These are phyloP conservation scores for Lichina pygmaea DNA, from an alignment of 495 filamentous ascomycete genomes.

Conservation along the genomic window DNA sequence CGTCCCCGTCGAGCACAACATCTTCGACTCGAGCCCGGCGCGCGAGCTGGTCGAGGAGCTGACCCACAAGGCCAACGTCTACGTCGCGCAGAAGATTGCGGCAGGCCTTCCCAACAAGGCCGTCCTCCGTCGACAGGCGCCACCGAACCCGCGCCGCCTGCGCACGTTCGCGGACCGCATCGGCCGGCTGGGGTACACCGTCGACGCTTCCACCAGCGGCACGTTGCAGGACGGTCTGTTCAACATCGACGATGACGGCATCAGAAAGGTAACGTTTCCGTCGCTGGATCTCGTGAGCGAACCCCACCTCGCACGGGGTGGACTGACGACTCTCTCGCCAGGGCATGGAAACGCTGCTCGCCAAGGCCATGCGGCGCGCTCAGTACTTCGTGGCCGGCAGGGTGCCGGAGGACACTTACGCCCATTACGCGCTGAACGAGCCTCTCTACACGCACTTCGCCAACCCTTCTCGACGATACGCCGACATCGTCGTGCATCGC, in stretches of 20 bases:
- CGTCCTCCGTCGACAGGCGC: conserved; percentile 59
- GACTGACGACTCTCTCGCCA: conserved; percentile 8
- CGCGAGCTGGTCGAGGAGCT: conserved; percentile 91
- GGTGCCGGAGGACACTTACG: conserved; percentile 39
- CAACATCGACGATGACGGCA: conserved; percentile 57
- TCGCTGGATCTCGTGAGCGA: neutral
- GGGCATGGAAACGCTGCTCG: conserved; percentile 86
- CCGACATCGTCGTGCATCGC: conserved; percentile 84
- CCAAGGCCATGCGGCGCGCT: conserved; percentile 85
- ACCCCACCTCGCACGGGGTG: neutral
- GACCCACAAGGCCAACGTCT: conserved; percentile 66
- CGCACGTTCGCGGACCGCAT: conserved; percentile 81
- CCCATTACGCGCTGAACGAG: conserved; percentile 78
- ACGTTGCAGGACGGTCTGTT: conserved; percentile 80
- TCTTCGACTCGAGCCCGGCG: conserved; percentile 71
- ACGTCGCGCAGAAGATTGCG: conserved; percentile 64
- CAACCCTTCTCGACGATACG: conserved; percentile 80
- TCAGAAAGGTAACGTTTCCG: conserved; percentile 37
- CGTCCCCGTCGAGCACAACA: conserved; percentile 82
- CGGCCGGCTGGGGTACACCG: conserved; percentile 65
- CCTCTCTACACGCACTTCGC: conserved; percentile 96
- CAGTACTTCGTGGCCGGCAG: conserved; percentile 77
- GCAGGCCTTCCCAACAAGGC: conserved; percentile 72
- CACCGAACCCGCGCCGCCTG: conserved; percentile 67
- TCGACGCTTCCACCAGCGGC: conserved; percentile 74